These are phyloP conservation scores for Trichoderma endophyticum DNA, from an alignment of 2,329 filamentous ascomycete species.

Conservation along the genomic window DNA sequence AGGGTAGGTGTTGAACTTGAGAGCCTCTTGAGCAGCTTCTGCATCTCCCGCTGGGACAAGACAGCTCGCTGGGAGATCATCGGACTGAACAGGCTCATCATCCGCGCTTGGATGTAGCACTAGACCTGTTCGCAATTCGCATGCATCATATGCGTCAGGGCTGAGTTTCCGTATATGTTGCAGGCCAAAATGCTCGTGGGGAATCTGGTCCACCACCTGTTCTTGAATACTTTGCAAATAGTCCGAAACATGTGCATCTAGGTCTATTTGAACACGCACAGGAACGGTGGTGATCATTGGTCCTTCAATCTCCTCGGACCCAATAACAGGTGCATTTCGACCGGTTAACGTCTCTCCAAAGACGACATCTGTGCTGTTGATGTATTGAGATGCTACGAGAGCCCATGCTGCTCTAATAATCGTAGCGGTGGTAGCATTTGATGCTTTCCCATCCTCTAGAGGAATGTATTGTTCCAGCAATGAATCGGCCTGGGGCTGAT, in stretches of 20 bases:
- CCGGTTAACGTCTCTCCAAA: slow-evolving; percentile 60
- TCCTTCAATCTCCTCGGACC: slow-evolving; percentile 54
- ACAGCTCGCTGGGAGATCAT: slow-evolving; percentile 44
- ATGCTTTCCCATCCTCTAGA: slow-evolving; percentile 31
- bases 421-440: slow-evolving; percentile 51
- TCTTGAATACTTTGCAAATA: slow-evolving; percentile 57
- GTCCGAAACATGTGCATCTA: slow-evolving; percentile 38
- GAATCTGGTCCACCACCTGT: slow-evolving; percentile 54
- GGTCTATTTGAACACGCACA: slow-evolving; percentile 45
- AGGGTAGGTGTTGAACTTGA: slow-evolving; percentile 58
- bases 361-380: slow-evolving; percentile 50
- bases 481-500: slow-evolving; percentile 51
- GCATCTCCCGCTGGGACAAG: slow-evolving; percentile 55
- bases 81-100: slow-evolving; percentile 24
- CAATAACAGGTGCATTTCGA: slow-evolving; percentile 47
- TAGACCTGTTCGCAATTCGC: slow-evolving; percentile 53
- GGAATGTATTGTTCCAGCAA: slow-evolving; percentile 52
- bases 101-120: slow-evolving; percentile 49
- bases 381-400: slow-evolving; percentile 51
- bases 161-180: slow-evolving; percentile 58
- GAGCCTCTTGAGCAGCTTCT: slow-evolving; percentile 57
- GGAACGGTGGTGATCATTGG: slow-evolving; percentile 61
- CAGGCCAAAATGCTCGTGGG: slow-evolving; percentile 61
- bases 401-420: slow-evolving; percentile 60
- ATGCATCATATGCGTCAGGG: slow-evolving; percentile 52